A percentile compares a stretch with the other conserved stretches of the same genome.
phyloP scores from a whole-genome alignment of 225 moss, liverwort and hornwort genomes.

The Rhytidiadelphus loreus region DNA sequence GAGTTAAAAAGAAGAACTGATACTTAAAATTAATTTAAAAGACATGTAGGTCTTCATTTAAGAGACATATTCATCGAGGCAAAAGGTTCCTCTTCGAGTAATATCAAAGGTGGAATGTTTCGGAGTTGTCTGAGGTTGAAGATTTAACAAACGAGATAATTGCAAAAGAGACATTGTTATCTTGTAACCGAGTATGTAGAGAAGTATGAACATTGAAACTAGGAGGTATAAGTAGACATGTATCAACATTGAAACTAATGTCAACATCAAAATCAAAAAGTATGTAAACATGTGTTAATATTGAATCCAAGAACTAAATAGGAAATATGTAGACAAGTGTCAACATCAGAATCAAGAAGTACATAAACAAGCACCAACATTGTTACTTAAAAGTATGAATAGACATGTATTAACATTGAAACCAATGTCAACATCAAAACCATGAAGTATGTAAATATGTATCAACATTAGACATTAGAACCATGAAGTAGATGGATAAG shows the following conservation, averaged over 20 bases:
- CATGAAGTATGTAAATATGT: not conserved
- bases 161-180: too few species aligned
- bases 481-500: not conserved
- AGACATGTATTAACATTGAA: accelerated
- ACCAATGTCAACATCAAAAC: not conserved
- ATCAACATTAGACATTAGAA: not conserved
- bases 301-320: not conserved
- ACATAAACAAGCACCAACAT: too few species aligned
- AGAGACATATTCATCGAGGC: too few species aligned
- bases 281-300: too few species aligned
- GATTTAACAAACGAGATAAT: too few species aligned
- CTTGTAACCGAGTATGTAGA: not conserved
- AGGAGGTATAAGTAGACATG: too few species aligned
- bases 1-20: too few species aligned
- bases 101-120: not conserved
- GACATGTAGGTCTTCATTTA: not conserved
- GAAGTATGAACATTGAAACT: not conserved
- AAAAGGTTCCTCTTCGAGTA: not conserved
- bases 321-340: not conserved
- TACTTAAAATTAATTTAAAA: not conserved
- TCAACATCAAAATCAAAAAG: accelerated
- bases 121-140: accelerated
- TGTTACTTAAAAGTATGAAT: too few species aligned
- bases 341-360: not conserved
- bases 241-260: accelerated